Evolutionary conservation across 139 green algal species (phyloP), one percentile per base, ranked within the genome.

Genomic region (Chlamydomonas asymmetrica): DNA sequence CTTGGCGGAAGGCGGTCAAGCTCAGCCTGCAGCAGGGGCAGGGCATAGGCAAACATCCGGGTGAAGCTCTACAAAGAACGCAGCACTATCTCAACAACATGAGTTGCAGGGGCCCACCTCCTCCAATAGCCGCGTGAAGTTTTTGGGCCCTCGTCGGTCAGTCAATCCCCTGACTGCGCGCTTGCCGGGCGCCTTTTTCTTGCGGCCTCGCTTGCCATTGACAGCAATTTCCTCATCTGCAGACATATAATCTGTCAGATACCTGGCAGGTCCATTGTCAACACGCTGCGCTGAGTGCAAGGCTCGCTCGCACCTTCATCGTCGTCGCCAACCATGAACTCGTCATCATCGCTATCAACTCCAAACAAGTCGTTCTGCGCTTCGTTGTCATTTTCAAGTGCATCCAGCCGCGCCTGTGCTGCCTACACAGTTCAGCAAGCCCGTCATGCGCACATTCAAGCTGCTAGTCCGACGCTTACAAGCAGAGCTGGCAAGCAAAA

Each of bases 341-440:
- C 89, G 27, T 90, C 87, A 66, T 91, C 87, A 23, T 85, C 82
- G 31, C 73, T 82, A 4, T 84, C 87, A n/a, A 52, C 80, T n/a
- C 71, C 87, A 57, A 88, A 87, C 3, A 73, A 50, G 43, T 94
- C 84, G 0, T 63, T 62, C 18, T 23, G 62, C 23, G 49, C 66
- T 1, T 88, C 85, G 50, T 89, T 82, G 82, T 97, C 92, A 4
- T 87, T 85, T 59, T 97, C 92, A 18, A 97, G 75, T 0, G 91
- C 88, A 29, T 91, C 91, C 3, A 97, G 80, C 23, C 92, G 82
- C 3, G 90, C 88, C 45, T 80, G 72, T 3, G 77, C 80, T 10
- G 83, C 91, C 88, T 91, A 67, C n/a, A 20, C n/a, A 52, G 67
- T 38, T 23, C 27, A 13, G 13, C 13, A 23, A 34, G 23, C 29